A percentile compares a stretch with the other conserved stretches of the same genome.
Conservation (phyloP, 208 protist species). For the Angomonas ambiguus region DNA sequence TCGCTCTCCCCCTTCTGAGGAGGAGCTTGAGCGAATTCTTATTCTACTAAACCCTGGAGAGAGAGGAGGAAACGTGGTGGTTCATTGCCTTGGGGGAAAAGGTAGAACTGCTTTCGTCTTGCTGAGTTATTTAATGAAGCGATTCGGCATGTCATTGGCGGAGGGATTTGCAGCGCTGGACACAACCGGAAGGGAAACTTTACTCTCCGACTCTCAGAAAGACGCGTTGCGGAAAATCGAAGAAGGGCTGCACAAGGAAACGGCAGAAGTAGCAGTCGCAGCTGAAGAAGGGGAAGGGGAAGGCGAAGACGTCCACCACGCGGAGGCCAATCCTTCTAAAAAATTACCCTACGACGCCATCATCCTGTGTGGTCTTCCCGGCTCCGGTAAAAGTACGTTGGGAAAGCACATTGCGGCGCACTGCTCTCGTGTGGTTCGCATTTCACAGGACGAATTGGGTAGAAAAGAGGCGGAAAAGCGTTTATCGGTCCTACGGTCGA, state of each 20-base stretch:
- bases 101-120: conserved; percentile 16
- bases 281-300: too few relatives aligned
- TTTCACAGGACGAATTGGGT: conserved; percentile 20
- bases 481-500: background rate
- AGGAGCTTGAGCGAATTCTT: conserved; percentile 11
- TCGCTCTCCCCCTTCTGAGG: conserved; percentile 4
- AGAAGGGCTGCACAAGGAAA: background rate
- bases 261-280: background rate
- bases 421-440: conserved; percentile 12
- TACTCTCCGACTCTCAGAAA: conserved; percentile 12
- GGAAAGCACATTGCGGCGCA: conserved; percentile 18
- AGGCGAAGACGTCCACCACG: background rate
- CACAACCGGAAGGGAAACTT: conserved; percentile 5
- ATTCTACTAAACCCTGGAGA: conserved; percentile 2
- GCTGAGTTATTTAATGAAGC: conserved; percentile 14
- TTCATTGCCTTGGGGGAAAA: conserved; percentile 17
- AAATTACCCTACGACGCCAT: conserved; percentile 13
- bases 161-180: conserved; percentile 13
- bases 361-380: conserved; percentile 12
- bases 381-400: conserved; percentile 18
- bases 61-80: conserved; percentile 5
- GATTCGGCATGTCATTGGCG: background rate
- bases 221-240: conserved; percentile 5
- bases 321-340: background rate
- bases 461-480: conserved; percentile 14